phyloP scores from a whole-genome alignment of 805 yeast genomes.

The baker's yeast (Saccharomyces cerevisiae) region DNA sequence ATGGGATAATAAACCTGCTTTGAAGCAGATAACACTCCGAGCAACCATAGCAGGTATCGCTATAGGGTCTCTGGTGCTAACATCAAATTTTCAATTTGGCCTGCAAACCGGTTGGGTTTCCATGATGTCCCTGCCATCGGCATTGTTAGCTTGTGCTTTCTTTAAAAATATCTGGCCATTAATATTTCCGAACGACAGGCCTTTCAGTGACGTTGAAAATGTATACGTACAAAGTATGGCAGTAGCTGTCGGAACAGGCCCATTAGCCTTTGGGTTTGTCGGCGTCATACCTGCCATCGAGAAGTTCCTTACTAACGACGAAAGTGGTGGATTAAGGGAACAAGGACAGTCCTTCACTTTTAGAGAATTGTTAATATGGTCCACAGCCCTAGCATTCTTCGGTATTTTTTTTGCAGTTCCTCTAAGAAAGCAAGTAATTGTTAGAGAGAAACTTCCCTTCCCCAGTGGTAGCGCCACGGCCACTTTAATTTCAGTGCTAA shows the following conservation, averaged over 20 bases:
- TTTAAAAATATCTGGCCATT: conserved; percentile 49
- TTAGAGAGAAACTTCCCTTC: conserved; percentile 80
- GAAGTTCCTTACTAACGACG: conserved; percentile 70
- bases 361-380: conserved; percentile 66
- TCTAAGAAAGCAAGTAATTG: conserved; percentile 73
- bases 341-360: conserved; percentile 33
- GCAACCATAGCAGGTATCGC: conserved; percentile 67
- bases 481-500: conserved; percentile 79
- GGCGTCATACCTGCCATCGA: conserved; percentile 96
- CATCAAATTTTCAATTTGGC: conserved; percentile 93
- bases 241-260: conserved; percentile 97
- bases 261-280: conserved; percentile 87
- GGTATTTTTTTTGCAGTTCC: conserved; percentile 96
- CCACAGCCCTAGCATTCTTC: conserved; percentile 78
- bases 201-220: conserved; percentile 84
- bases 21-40: conserved; percentile 63
- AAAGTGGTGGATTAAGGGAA: conserved; percentile 47
- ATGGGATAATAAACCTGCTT: conserved; percentile 43
- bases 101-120: conserved; percentile 98
- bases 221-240: conserved; percentile 88
- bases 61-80: conserved; percentile 80
- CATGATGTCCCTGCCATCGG: conserved; percentile 96
- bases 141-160: conserved; percentile 74
- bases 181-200: conserved; percentile 29
- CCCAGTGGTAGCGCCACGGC: conserved; percentile 98